Percentiles rank a stretch among this genome's conserved stretches.
phyloP scores from a whole-genome alignment of 352 stramenopile species.

The Phytophthora aleatoria region DNA sequence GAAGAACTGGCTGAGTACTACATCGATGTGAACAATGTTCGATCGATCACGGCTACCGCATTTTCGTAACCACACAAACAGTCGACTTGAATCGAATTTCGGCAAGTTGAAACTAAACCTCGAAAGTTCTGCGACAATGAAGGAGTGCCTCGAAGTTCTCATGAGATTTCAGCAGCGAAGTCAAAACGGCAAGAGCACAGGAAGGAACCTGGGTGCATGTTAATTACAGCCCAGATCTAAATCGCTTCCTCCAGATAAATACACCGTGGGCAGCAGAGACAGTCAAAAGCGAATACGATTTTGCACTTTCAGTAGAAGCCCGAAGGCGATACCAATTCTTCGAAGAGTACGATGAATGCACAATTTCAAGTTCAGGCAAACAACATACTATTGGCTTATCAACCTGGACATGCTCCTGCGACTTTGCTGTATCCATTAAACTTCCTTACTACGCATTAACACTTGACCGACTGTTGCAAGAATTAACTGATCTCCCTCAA shows the following conservation, averaged over 20 bases:
- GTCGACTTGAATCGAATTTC: not conserved
- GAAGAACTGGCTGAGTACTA: not conserved
- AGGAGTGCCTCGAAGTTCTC: not conserved
- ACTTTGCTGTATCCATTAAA: not conserved
- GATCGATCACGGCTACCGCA: not conserved
- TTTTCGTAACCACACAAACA: not conserved
- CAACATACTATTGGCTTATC: not conserved
- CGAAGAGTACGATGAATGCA: not conserved
- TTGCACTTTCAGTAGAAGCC: not conserved
- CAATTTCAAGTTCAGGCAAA: not conserved
- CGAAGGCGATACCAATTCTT: not conserved
- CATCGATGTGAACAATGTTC: not conserved
- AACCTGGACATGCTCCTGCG: not conserved
- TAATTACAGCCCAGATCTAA: no score
- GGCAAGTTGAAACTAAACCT: not conserved
- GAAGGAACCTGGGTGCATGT: no score
- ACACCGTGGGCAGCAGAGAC: no score
- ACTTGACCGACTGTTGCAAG: not conserved
- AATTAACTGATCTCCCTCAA: not conserved
- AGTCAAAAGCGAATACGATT: not conserved
- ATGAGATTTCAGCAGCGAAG: not conserved
- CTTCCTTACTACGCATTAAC: not conserved
- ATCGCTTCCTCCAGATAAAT: no score
- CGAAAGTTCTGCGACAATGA: not conserved
- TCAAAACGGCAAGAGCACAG: not conserved